These are phyloP conservation scores for Sesbania bispinosa DNA, from an alignment of 306 rosid species.

Conservation along the genomic window DNA sequence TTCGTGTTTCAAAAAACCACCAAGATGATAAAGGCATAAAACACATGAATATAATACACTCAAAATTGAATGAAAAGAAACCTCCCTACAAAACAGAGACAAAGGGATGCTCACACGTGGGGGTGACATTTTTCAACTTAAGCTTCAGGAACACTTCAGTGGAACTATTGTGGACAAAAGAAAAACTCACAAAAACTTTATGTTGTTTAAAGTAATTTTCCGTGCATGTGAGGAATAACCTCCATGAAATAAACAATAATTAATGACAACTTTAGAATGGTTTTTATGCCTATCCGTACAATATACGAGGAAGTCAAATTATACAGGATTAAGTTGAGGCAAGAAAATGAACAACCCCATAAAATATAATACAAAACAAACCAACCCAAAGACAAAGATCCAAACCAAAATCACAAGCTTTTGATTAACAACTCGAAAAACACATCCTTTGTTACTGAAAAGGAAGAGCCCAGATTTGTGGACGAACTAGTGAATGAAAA, in stretches of 20 bases:
- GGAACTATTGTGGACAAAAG: not conserved
- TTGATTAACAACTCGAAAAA: not conserved
- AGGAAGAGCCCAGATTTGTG: not conserved
- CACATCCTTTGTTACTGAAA: not conserved
- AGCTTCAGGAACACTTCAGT: not conserved
- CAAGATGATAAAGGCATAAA: too few relatives aligned
- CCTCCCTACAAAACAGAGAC: not conserved
- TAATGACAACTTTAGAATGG: not conserved
- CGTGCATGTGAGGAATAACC: not conserved
- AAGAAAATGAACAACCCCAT: not conserved
- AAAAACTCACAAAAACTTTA: not conserved
- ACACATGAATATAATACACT: not conserved
- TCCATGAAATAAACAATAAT: not conserved
- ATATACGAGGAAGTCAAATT: not conserved
- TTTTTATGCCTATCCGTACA: not conserved
- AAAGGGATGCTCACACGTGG: not conserved
- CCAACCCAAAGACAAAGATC: conserved; percentile 27
- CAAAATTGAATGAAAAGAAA: not conserved
- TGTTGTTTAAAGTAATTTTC: not conserved
- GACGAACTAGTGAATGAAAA: not conserved
- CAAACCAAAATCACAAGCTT: conserved; percentile 1
- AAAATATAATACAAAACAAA: not conserved
- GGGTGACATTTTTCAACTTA: conserved; percentile 1
- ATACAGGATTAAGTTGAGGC: conserved; percentile 6
- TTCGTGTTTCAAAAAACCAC: not conserved